phyloP scores from a whole-genome alignment of 208 protist genomes.

The Trypanosoma boissoni region DNA sequence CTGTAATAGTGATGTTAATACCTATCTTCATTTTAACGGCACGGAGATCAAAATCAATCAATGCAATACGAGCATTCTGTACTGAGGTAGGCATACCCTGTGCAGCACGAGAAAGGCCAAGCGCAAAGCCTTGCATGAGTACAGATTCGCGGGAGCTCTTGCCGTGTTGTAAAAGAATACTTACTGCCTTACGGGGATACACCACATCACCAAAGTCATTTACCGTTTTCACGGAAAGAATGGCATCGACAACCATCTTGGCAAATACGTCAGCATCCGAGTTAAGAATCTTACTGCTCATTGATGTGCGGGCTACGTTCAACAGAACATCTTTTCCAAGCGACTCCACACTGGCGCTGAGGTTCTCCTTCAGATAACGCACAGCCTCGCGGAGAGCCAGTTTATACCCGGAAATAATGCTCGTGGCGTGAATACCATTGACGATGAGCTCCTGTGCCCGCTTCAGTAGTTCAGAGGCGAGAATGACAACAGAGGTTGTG shows the following conservation, averaged over 20 bases:
- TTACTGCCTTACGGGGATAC: slow-evolving; percentile 98
- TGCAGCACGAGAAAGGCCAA: slow-evolving; percentile 96
- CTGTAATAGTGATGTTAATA: slow-evolving; percentile 97
- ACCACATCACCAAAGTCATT: slow-evolving; percentile 92
- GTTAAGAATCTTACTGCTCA: slow-evolving; percentile 99
- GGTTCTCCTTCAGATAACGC: slow-evolving; percentile 94
- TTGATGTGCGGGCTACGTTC: slow-evolving; percentile 98
- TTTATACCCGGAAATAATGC: slow-evolving; percentile 98
- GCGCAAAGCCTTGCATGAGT: slow-evolving; percentile 95
- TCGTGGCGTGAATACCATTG: slow-evolving; percentile 98
- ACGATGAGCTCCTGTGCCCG: slow-evolving; percentile 97
- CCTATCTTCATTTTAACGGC: slow-evolving; percentile 97
- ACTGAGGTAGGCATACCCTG: slow-evolving; percentile 98
- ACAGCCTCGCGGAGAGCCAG: slow-evolving; percentile 95
- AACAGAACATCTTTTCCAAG: slow-evolving; percentile 95
- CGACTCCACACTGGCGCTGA: slow-evolving; percentile 76
- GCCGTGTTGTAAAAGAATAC: slow-evolving; percentile 98
- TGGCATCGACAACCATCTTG: slow-evolving; percentile 94
- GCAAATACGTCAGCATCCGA: slow-evolving; percentile 97
- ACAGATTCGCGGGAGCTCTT: slow-evolving; percentile 91
- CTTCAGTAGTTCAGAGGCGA: slow-evolving; percentile 99
- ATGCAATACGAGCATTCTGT: slow-evolving; percentile 97
- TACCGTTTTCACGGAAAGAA: slow-evolving; percentile 89
- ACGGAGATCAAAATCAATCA: slow-evolving; percentile 99
- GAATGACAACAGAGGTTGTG: slow-evolving; percentile 99